Evolutionary conservation across 208 protist genomes (phyloP).

Genomic region (Wallacemonas rigidus): DNA sequence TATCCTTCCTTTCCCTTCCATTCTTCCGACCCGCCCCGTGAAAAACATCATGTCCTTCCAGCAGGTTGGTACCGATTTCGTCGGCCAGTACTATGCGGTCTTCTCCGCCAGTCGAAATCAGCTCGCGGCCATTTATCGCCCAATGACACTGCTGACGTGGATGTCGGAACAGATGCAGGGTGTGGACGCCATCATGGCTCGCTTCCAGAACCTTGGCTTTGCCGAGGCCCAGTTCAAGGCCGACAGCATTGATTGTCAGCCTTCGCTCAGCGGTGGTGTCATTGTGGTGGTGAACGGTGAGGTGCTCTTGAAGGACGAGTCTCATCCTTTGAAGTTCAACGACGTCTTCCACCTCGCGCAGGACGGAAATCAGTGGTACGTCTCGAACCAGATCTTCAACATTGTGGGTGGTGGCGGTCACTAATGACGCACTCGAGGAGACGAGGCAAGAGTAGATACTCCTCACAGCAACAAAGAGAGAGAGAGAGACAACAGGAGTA

Average conservation of each 20-base stretch:
- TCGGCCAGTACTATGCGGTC: conserved; percentile 86
- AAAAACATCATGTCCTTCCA: conserved; percentile 62
- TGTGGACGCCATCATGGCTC: conserved; percentile 77
- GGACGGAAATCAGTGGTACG: conserved; percentile 80
- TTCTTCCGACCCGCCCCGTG: no score
- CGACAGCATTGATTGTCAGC: conserved; percentile 84
- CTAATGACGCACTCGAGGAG: conserved; percentile 22
- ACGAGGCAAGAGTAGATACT: neutral
- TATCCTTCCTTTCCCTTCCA: neutral
- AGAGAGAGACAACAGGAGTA: no score
- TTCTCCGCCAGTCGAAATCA: conserved; percentile 66
- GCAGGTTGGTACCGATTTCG: conserved; percentile 68
- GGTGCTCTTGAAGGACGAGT: conserved; percentile 79
- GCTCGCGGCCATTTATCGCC: conserved; percentile 81
- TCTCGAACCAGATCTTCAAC: conserved; percentile 90
- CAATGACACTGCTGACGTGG: conserved; percentile 85
- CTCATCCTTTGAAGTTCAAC: conserved; percentile 87
- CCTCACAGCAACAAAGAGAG: no score
- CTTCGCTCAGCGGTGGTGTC: conserved; percentile 68
- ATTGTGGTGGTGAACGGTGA: conserved; percentile 85
- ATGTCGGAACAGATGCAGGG: conserved; percentile 85
- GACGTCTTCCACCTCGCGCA: conserved; percentile 85
- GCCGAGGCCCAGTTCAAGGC: conserved; percentile 75
- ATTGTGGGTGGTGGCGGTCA: conserved; percentile 84
- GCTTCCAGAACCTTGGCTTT: conserved; percentile 81